phyloP scores from a whole-genome alignment of 305 asterid genomes.

The Solanum hybrid region DNA sequence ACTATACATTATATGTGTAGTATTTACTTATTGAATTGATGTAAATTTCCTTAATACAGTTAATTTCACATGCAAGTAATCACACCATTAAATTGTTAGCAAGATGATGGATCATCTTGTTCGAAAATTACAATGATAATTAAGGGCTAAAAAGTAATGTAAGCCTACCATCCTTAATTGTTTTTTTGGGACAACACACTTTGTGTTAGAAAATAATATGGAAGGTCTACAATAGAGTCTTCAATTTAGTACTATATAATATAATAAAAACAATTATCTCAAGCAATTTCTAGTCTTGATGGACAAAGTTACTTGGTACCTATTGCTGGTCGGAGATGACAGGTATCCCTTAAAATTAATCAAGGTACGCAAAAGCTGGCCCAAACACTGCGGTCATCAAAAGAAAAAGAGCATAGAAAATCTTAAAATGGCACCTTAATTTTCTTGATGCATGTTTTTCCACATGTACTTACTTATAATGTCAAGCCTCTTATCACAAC shows the following conservation, averaged over 20 bases:
- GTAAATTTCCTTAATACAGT: not conserved
- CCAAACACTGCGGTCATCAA: not conserved
- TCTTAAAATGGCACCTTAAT: not conserved
- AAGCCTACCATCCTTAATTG: no score
- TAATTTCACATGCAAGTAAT: not conserved
- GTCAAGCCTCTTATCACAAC: not conserved
- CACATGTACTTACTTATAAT: not conserved
- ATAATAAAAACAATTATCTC: no score
- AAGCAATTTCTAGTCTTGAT: not conserved
- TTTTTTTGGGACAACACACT: not conserved
- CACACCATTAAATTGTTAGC: not conserved
- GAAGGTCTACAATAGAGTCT: not conserved
- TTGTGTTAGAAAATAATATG: not conserved
- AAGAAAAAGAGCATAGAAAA: not conserved
- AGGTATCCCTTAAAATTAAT: not conserved
- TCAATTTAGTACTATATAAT: not conserved
- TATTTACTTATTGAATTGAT: not conserved
- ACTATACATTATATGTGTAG: not conserved
- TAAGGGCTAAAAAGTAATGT: no score
- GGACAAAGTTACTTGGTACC: not conserved
- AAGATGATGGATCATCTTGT: not conserved
- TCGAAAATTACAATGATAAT: not conserved
- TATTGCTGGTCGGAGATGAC: not conserved
- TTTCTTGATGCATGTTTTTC: not conserved
- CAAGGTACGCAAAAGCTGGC: fast-evolving